Percentiles rank a stretch among this genome's conserved stretches.
These are phyloP conservation scores for Exophiala phaeomuriformis DNA, from an alignment of 2,329 filamentous ascomycete species.

Conservation along the genomic window DNA sequence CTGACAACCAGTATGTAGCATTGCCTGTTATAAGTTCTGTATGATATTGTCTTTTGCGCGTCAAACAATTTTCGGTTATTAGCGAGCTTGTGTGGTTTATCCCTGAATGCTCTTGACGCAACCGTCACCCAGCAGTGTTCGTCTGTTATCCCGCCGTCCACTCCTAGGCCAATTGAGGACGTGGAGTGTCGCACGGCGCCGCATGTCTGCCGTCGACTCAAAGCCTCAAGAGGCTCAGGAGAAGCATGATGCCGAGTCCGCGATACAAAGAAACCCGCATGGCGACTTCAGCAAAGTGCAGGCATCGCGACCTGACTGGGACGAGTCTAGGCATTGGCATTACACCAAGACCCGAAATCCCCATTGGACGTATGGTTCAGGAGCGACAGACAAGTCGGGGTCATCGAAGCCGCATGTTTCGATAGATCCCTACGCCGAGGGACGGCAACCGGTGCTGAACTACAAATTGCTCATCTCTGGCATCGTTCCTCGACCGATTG, in stretches of 20 bases:
- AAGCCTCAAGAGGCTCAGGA: conserved; percentile 20
- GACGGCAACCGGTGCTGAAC: conserved; percentile 62
- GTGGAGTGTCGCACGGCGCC: not conserved
- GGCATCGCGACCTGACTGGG: conserved; percentile 39
- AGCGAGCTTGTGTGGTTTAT: no score
- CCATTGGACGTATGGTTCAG: conserved; percentile 38
- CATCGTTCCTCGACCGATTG: conserved; percentile 75
- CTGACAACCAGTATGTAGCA: no score
- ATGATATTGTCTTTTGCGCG: no score
- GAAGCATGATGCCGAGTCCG: conserved; percentile 38
- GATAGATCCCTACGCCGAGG: conserved; percentile 73
- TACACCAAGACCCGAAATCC: conserved; percentile 38
- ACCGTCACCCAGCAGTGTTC: no score
- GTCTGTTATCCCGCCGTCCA: no score
- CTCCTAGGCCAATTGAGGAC: no score
- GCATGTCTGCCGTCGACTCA: not conserved
- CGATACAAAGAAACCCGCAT: conserved; percentile 30
- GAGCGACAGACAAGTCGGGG: conserved; percentile 39
- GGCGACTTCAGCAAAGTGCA: conserved; percentile 36
- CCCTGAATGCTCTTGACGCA: no score
- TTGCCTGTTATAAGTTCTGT: no score
- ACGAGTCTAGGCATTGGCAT: conserved; percentile 30
- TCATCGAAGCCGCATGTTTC: conserved; percentile 55
- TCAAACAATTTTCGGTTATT: no score
- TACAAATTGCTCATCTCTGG: conserved; percentile 87